Conservation (phyloP, 2,329 filamentous ascomycete genomes). For the Botryosphaeria dothidea region DNA sequence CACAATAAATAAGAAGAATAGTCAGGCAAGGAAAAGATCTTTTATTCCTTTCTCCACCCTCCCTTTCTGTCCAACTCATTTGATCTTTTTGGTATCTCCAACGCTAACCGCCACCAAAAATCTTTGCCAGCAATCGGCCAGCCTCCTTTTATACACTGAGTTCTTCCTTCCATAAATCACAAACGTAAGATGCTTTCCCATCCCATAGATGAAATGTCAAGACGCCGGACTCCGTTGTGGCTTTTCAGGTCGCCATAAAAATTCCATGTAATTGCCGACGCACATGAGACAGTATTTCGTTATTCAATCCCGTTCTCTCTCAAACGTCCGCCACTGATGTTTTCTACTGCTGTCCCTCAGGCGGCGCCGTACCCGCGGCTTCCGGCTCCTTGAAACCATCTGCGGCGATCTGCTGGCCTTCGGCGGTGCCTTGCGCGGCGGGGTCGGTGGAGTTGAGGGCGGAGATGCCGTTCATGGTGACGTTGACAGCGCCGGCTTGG, state of each 20-base stretch:
- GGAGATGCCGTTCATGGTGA: conserved; percentile 80
- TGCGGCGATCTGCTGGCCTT: conserved; percentile 17
- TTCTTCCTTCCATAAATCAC: not conserved
- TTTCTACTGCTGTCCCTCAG: not conserved
- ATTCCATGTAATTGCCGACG: not conserved
- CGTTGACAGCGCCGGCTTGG: conserved; percentile 87
- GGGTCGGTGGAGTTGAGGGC: conserved; percentile 46
- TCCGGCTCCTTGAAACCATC: conserved; percentile 19
- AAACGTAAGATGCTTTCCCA: not conserved
- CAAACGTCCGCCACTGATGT: not conserved
- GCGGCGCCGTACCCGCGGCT: conserved; percentile 12
- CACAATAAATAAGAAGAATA: too few relatives aligned
- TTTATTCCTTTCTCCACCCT: not conserved
- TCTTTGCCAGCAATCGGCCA: not conserved
- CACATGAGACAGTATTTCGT: conserved; percentile 1
- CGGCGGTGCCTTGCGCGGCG: not conserved
- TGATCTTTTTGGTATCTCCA: not conserved
- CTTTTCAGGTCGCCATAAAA: not conserved
- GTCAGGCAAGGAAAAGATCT: not conserved
- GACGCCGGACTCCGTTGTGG: not conserved
- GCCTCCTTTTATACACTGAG: not conserved
- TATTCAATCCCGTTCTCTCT: not conserved
- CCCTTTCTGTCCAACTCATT: not conserved
- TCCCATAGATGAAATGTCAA: not conserved
- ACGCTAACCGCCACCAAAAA: not conserved